Percentiles rank a stretch among this genome's conserved stretches.
These are phyloP conservation scores for Phragmites australis DNA, from an alignment of 176 grass and related monocot species.

Conservation along the genomic window DNA sequence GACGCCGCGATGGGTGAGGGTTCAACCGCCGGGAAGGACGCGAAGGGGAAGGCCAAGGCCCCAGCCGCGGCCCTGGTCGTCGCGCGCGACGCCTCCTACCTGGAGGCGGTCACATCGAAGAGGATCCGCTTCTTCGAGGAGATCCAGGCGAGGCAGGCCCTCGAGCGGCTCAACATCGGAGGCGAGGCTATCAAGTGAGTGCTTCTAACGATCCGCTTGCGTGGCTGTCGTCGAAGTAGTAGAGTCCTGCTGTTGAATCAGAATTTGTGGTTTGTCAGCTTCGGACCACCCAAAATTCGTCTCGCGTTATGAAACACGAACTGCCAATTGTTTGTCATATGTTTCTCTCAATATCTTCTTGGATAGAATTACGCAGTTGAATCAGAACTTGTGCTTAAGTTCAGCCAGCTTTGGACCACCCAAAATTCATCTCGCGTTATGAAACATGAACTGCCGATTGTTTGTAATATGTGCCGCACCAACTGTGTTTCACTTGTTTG, in stretches of 20 bases:
- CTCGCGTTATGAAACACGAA: background rate
- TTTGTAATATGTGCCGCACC: background rate
- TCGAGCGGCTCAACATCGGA: slow-evolving; percentile 61
- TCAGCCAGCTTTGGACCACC: background rate
- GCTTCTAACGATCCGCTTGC: background rate
- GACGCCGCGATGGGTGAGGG: slow-evolving; percentile 51
- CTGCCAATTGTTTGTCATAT: background rate
- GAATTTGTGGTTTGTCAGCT: background rate
- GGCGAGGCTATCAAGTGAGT: slow-evolving; percentile 76
- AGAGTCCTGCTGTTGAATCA: background rate
- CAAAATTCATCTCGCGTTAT: background rate
- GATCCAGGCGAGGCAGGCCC: slow-evolving; percentile 58
- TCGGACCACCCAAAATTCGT: background rate
- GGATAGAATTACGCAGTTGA: background rate
- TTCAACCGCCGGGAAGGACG: slow-evolving; percentile 20
- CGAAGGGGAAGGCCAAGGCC: slow-evolving; percentile 23
- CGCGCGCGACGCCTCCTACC: slow-evolving; percentile 60
- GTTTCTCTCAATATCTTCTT: too few relatives aligned
- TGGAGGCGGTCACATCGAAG: slow-evolving; percentile 62
- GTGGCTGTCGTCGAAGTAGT: background rate
- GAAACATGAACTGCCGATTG: background rate
- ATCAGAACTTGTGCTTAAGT: background rate
- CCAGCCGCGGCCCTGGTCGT: background rate
- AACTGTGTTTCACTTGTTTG: background rate
- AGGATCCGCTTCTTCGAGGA: slow-evolving; percentile 64